Evolutionary conservation across 192 early-diverging fungal genomes (phyloP).

Genomic region (Funneliformis mosseae): DNA sequence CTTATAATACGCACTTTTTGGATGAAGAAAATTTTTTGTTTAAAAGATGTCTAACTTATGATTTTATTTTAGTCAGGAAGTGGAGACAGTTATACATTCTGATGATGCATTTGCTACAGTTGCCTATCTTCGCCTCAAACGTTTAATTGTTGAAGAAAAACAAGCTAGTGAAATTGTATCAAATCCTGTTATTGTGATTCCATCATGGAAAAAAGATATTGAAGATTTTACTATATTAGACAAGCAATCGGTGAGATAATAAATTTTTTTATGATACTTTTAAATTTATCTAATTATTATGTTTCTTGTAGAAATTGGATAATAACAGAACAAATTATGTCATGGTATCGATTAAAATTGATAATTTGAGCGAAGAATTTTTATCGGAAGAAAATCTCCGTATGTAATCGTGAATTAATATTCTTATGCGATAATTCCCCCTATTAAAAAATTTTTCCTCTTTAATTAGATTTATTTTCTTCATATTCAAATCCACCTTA

Average conservation of each 20-base stretch:
- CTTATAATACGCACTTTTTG: background rate
- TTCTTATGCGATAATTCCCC: background rate
- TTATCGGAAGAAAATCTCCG: background rate
- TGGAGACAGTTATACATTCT: conserved; percentile 73
- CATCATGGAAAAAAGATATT: conserved; percentile 20
- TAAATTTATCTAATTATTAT: conserved; percentile 11
- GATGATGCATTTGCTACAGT: conserved; percentile 84
- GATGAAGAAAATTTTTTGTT: background rate
- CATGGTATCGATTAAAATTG: background rate
- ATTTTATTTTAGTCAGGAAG: conserved; percentile 62
- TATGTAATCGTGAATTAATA: background rate
- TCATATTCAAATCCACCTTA: conserved; percentile 1
- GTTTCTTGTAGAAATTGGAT: background rate
- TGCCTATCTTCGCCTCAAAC: conserved; percentile 74
- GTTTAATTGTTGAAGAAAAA: conserved; percentile 73
- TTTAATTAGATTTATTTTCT: conserved; percentile 14
- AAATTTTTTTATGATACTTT: background rate
- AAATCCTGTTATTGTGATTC: background rate
- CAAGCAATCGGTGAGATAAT: background rate
- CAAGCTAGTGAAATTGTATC: conserved; percentile 30
- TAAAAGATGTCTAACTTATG: background rate
- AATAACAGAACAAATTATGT: background rate
- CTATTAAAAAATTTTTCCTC: background rate
- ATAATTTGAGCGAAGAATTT: background rate
- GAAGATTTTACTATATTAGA: background rate